A percentile compares a stretch with the other conserved stretches of the same genome.
phyloP scores from a whole-genome alignment of 2,329 filamentous ascomycete species.

The Ustilaginoidea virens region DNA sequence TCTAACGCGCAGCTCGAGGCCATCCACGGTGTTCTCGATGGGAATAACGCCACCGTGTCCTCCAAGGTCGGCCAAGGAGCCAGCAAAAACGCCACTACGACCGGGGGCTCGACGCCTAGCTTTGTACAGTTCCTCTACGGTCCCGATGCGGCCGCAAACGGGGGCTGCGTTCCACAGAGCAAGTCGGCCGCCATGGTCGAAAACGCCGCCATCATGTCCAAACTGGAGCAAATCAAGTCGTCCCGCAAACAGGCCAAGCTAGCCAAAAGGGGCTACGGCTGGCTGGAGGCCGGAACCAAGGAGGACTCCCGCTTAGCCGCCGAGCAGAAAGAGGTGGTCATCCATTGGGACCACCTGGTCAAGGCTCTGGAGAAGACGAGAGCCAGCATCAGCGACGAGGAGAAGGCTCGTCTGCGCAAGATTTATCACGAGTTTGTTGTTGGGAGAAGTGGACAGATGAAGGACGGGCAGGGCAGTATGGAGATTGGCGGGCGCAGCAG shows the following conservation, averaged over 20 bases:
- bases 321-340: constrained; percentile 54
- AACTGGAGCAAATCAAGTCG: constrained; percentile 64
- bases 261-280: constrained; percentile 12
- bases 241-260: constrained; percentile 37
- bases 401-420: constrained; percentile 54
- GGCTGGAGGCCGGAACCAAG: constrained; percentile 11
- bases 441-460: constrained; percentile 88
- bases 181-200: constrained; percentile 49
- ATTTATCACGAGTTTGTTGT: constrained; percentile 93
- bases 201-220: constrained; percentile 63
- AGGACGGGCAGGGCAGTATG: constrained; percentile 75
- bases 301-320: constrained; percentile 6
- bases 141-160: constrained; percentile 30
- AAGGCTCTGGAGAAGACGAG: constrained; percentile 63
- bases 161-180: constrained; percentile 28
- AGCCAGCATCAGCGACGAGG: constrained; percentile 67
- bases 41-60: constrained; percentile 33
- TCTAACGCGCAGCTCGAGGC: constrained; percentile 96
- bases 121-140: constrained; percentile 82
- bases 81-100: constrained; percentile 15
- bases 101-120: constrained; percentile 24
- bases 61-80: constrained; percentile 21
- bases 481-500: constrained; percentile 88
- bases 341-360: constrained; percentile 70
- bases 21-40: constrained; percentile 74